These are phyloP conservation scores for Agaricales sp. DNA, from an alignment of 1,284 basidiomycete species.

Conservation along the genomic window DNA sequence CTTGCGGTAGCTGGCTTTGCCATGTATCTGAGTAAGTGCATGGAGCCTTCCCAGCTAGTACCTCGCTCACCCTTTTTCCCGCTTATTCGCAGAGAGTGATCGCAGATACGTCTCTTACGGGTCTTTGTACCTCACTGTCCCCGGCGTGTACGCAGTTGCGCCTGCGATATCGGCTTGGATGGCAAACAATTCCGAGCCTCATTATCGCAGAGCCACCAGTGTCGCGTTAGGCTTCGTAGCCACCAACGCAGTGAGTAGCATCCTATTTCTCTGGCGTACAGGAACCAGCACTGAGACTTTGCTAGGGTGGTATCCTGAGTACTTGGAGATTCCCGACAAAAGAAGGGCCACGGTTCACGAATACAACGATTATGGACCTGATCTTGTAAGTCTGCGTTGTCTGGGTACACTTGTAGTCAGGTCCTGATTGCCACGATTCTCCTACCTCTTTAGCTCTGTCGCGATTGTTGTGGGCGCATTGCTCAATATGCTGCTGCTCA, in stretches of 20 bases:
- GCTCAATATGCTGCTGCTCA: slow-evolving; percentile 10
- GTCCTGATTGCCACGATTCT: background rate
- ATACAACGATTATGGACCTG: slow-evolving; percentile 11
- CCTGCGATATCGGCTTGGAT: slow-evolving; percentile 26
- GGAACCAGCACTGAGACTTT: background rate
- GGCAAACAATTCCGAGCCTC: slow-evolving; percentile 34
- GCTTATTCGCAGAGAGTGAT: too few species aligned
- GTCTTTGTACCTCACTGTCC: slow-evolving; percentile 24
- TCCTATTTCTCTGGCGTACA: background rate
- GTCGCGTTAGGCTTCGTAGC: slow-evolving; percentile 28
- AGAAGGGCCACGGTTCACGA: slow-evolving; percentile 10
- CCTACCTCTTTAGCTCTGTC: slow-evolving; percentile 7
- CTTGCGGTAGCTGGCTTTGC: slow-evolving; percentile 21
- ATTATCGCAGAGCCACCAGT: slow-evolving; percentile 30
- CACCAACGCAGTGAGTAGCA: slow-evolving; percentile 11
- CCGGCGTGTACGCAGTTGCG: slow-evolving; percentile 21
- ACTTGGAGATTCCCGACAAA: slow-evolving; percentile 12
- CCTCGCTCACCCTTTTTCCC: too few species aligned
- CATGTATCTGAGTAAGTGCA: slow-evolving; percentile 25
- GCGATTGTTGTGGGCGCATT: too few species aligned
- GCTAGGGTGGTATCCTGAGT: slow-evolving; percentile 14
- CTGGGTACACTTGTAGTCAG: background rate
- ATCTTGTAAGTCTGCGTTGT: slow-evolving; percentile 11
- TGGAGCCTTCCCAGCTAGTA: too few species aligned
- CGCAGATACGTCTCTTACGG: slow-evolving; percentile 21